Evolutionary conservation across 805 yeast genomes (phyloP), one percentile per base, ranked within the genome.

Genomic region (Candida oleophila): DNA sequence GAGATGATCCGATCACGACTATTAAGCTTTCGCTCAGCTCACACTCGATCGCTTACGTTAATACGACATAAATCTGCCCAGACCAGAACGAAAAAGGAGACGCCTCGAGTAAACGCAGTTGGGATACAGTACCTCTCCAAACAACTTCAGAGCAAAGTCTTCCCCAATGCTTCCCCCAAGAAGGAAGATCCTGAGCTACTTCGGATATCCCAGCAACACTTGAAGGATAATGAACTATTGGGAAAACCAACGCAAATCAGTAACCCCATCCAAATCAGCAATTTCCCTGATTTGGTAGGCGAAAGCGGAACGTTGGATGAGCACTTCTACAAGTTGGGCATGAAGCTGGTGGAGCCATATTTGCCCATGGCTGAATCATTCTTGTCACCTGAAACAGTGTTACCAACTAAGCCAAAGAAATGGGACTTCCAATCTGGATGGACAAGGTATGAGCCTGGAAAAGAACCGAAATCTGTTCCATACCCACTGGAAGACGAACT

Each of bases 61-160:
- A 25, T 25, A 25, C 30, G 30, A 25, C 30, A 25, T 25, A 25
- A 25, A 25, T 25, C 30, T 5, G 11, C 11, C 30, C 5, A 11
- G 11, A 25, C 30, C 5, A 25, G 11, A 11, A 25, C 5, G 9
- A 25, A 11, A 11, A 25, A 33, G 14, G 77, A 78, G 55, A 52
- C 57, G 41, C 87, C 85, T 5, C 62, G 89, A 32, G 66, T 85
- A 25, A 89, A 87, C 60, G 85, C 85, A 16, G 85, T 87, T 5
- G 96, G 96, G 0, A 86, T 89, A 22, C 96, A 89, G 59, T 85
- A 87, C 53, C 67, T 89, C 18, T 81, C 94, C 0, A 63, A 68
- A 3, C 68, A 69, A 0, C 60, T 89, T 11, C 90, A 83, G 47
- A 49, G 56, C 14, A 88, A 83, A 54, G 59, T 89, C 1, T 89